These are phyloP conservation scores for Sistotremastrum niveocremeum DNA, from an alignment of 768 basidiomycete genomes.

Conservation along the genomic window DNA sequence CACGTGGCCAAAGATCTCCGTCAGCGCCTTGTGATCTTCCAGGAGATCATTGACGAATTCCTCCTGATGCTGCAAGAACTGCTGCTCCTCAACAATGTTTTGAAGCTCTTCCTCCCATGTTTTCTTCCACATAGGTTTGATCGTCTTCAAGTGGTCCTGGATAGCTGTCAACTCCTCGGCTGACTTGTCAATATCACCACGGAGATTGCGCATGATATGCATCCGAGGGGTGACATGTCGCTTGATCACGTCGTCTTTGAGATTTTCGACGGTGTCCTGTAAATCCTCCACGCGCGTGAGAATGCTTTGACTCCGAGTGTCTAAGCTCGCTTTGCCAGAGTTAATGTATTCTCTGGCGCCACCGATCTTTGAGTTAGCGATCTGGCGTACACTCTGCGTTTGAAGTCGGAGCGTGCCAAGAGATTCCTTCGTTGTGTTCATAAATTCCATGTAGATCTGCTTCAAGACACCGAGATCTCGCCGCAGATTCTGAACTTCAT, in stretches of 20 bases:
- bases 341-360: conserved; percentile 83
- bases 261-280: conserved; percentile 76
- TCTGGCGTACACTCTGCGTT: conserved; percentile 76
- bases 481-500: conserved; percentile 88
- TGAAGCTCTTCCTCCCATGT: conserved; percentile 96
- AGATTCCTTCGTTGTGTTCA: conserved; percentile 81
- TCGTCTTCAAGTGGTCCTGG: conserved; percentile 71
- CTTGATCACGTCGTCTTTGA: conserved; percentile 86
- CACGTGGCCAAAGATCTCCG: conserved; percentile 80
- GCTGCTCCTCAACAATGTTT: conserved; percentile 95
- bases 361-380: conserved; percentile 70
- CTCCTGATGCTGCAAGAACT: conserved; percentile 85
- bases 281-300: conserved; percentile 89
- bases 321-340: conserved; percentile 85
- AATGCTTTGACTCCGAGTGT: conserved; percentile 75
- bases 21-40: conserved; percentile 85
- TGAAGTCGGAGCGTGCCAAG: conserved; percentile 67
- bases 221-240: conserved; percentile 76
- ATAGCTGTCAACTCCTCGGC: conserved; percentile 62
- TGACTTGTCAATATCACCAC: conserved; percentile 54
- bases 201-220: conserved; percentile 52
- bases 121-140: conserved; percentile 97
- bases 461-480: conserved; percentile 89
- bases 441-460: conserved; percentile 89
- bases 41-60: conserved; percentile 78